Conservation (phyloP, 2,329 filamentous ascomycete genomes). For the Fusarium xylarioides region DNA sequence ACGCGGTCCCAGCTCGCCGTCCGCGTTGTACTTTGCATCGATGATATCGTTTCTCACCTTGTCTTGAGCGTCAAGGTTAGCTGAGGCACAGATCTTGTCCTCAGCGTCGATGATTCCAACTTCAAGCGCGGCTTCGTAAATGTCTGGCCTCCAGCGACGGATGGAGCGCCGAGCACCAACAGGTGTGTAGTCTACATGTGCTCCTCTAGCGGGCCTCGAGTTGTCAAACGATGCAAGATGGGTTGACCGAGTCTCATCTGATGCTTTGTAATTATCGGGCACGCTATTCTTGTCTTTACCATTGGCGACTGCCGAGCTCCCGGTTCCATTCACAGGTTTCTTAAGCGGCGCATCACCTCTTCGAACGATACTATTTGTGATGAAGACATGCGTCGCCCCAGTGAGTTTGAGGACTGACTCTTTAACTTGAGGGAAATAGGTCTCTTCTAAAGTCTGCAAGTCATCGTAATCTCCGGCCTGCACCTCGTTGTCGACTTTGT, state of each 20-base stretch:
- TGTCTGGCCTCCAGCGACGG: not conserved
- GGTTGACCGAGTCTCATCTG: not conserved
- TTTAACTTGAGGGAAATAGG: not conserved
- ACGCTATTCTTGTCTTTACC: not conserved
- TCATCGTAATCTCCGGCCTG: not conserved
- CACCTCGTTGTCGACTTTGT: not conserved
- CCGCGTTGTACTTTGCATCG: not conserved
- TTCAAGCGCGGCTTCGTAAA: not conserved
- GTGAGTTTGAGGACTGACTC: not conserved
- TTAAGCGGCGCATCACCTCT: not conserved
- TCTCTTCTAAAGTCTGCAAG: not conserved
- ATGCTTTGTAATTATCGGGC: not conserved
- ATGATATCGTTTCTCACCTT: not conserved
- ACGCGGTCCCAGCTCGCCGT: not conserved
- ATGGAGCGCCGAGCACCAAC: not conserved
- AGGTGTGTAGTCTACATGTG: not conserved
- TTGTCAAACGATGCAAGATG: not conserved
- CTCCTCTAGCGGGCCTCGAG: not conserved
- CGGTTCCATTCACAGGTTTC: not conserved
- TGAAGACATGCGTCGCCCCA: not conserved
- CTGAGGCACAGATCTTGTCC: not conserved
- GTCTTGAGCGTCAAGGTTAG: not conserved
- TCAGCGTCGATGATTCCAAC: not conserved
- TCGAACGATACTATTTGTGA: not conserved
- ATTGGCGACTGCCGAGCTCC: not conserved